Evolutionary conservation across 225 moss, liverwort and hornwort genomes (phyloP).

Genomic region (Marchantia polymorpha): DNA sequence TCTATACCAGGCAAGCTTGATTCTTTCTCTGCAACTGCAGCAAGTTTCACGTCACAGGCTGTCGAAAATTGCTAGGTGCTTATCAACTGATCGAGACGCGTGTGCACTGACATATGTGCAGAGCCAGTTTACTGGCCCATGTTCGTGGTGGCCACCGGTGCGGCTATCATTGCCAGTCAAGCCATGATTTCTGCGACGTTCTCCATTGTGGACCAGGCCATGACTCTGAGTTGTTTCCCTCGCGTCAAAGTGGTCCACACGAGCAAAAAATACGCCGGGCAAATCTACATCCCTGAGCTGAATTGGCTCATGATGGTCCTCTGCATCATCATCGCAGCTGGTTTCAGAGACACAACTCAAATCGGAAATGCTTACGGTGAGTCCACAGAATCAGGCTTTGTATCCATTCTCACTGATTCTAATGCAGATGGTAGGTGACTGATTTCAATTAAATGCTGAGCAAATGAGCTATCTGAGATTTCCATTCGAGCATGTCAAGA

Average conservation of each 20-base stretch:
- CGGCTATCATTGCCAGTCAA: slow-evolving; percentile 85
- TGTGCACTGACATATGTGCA: slow-evolving; percentile 16
- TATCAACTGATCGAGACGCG: not conserved
- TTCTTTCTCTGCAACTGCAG: not conserved
- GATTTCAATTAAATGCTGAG: no score
- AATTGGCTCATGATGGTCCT: slow-evolving; percentile 69
- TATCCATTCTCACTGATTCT: no score
- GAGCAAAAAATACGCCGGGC: slow-evolving; percentile 53
- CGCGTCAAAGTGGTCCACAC: slow-evolving; percentile 74
- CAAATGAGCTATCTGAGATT: not conserved
- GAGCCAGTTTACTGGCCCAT: slow-evolving; percentile 75
- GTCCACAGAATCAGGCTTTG: not conserved
- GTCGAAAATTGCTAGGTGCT: not conserved
- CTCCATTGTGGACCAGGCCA: slow-evolving; percentile 73
- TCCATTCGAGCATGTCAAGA: not conserved
- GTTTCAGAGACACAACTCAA: slow-evolving; percentile 52
- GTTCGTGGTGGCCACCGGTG: slow-evolving; percentile 67
- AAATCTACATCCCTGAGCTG: slow-evolving; percentile 86
- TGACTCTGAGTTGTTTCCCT: slow-evolving; percentile 77
- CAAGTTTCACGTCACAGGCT: not conserved
- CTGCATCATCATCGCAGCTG: slow-evolving; percentile 49
- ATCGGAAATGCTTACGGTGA: slow-evolving; percentile 91
- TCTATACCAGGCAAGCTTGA: slow-evolving; percentile 49
- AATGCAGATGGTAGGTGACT: no score
- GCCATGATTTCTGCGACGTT: slow-evolving; percentile 85